Base-by-base conservation (phyloP, 2,329 filamentous ascomycete species). In the Ophiocordyceps australis region DNA sequence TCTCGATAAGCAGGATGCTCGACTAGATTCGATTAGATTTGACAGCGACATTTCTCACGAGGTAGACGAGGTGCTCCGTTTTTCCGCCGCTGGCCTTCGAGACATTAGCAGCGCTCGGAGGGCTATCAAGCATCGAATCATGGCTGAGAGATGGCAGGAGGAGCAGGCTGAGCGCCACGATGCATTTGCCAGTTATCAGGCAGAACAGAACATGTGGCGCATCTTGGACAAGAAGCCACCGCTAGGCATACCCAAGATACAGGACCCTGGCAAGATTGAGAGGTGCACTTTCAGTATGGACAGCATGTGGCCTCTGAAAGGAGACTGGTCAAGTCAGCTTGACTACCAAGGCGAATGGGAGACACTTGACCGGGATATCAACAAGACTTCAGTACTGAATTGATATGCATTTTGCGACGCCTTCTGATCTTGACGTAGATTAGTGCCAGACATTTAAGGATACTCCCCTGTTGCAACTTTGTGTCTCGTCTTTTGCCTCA, bases 141-240 rank as follows among this genome's bases (percentile, higher is more conserved):
- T 40, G 11, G 37, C 41, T 1, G 59, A 63, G 32, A 41, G 49
- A 20, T 38, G 40, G 9, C 52, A 58, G 22, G 60, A 65, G 32
- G 43, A 38, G 9, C 46, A 55, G 20, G 59, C 61, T 0, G 55
- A 62, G 15, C 36, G 42, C 4, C 31, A 45, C 10, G 62, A 66
- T 32, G 42, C 43, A 11, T 43, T 44, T 20, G 47, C 43, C 3
- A 55, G 50, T 27, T 45, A 46, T 22, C 35, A 42, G 14, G 58
- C 57, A 17, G 62, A 65, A 35, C 32, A 36, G 15, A 39, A 47
- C 23, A 43, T 66, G 45, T 65, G 62, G 62, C 36, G 41, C 8
- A 30, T 62, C 11, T 31, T 65, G 13, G 49, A 50, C 21, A 45
- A 41, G 36, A 38, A 43, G 17, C 52, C 55, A 3, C 52, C 50